Percentiles rank a stretch among this genome's conserved stretches.
These are phyloP conservation scores for Boletus smithii DNA, from an alignment of 1,284 basidiomycete genomes.

Conservation along the genomic window DNA sequence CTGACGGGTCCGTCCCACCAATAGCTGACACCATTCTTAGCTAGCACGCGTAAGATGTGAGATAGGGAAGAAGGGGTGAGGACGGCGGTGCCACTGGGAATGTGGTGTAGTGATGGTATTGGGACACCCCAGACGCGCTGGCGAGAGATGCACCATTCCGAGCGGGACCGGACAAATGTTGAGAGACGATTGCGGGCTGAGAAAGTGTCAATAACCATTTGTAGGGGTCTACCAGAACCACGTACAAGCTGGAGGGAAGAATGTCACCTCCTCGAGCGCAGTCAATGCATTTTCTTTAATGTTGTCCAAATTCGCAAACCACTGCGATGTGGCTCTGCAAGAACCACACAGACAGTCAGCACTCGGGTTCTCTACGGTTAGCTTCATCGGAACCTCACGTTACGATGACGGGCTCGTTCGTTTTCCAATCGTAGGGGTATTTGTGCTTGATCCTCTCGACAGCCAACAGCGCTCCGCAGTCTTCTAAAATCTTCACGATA, in stretches of 20 bases:
- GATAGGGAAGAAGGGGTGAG: constrained; percentile 68
- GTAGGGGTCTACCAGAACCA: background rate
- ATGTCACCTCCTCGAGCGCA: constrained; percentile 72
- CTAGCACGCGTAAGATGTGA: constrained; percentile 77
- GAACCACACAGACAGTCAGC: constrained; percentile 10
- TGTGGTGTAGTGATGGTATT: constrained; percentile 85
- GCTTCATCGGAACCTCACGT: constrained; percentile 48
- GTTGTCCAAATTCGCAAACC: constrained; percentile 90
- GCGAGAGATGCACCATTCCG: constrained; percentile 99
- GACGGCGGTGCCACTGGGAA: constrained; percentile 60
- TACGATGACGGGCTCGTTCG: constrained; percentile 88
- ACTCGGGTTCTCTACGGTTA: background rate
- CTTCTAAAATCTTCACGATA: constrained; percentile 63
- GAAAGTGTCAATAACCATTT: constrained; percentile 6
- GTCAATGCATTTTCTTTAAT: constrained; percentile 78
- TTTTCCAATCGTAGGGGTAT: constrained; percentile 98
- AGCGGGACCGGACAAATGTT: constrained; percentile 81
- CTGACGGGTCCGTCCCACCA: constrained; percentile 92
- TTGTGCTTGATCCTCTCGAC: constrained; percentile 78
- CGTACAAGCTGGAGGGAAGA: constrained; percentile 74
- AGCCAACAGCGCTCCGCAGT: constrained; percentile 61
- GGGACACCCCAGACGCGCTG: constrained; percentile 98
- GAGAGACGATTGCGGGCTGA: constrained; percentile 82
- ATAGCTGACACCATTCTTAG: constrained; percentile 69
- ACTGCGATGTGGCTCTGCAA: constrained; percentile 90